Conservation (phyloP, 2,329 filamentous ascomycete species). For the Penicillium rolfsii region DNA sequence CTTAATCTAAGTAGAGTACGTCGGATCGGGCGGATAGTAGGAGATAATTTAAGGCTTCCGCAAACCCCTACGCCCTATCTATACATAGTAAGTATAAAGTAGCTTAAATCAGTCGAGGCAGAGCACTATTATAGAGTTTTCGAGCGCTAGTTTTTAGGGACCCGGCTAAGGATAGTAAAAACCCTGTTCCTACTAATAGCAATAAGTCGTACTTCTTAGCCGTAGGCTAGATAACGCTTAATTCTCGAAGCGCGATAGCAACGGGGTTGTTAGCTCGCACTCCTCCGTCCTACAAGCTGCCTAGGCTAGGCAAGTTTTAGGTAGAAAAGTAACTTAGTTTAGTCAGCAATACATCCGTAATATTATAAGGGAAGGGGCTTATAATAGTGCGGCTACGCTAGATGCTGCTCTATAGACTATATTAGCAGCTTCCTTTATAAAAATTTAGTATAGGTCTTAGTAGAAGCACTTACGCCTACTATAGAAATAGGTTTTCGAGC, state of each 20-base stretch:
- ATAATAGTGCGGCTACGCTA: conserved; percentile 27
- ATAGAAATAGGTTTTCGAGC: conserved; percentile 18
- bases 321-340: conserved; percentile 24
- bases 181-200: conserved; percentile 27
- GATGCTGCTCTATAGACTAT: conserved; percentile 11
- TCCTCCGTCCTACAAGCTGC: conserved; percentile 29
- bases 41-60: conserved; percentile 22
- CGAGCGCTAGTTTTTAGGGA: background rate
- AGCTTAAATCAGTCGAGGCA: conserved; percentile 25
- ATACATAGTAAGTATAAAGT: conserved; percentile 26
- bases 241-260: conserved; percentile 25
- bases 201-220: conserved; percentile 23
- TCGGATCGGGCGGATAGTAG: background rate
- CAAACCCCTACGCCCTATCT: conserved; percentile 23
- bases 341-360: conserved; percentile 11
- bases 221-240: conserved; percentile 25
- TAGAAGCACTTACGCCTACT: conserved; percentile 20
- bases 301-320: conserved; percentile 18
- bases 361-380: conserved; percentile 11
- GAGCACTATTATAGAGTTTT: conserved; percentile 9
- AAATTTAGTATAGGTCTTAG: background rate
- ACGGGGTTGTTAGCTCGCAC: conserved; percentile 31
- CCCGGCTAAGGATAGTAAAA: conserved; percentile 6
- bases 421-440: background rate
- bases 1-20: conserved; percentile 15